A percentile compares a stretch with the other conserved stretches of the same genome.
Evolutionary conservation across 192 early-diverging fungal species (phyloP).

Genomic region (Chytriomyces sp.): DNA sequence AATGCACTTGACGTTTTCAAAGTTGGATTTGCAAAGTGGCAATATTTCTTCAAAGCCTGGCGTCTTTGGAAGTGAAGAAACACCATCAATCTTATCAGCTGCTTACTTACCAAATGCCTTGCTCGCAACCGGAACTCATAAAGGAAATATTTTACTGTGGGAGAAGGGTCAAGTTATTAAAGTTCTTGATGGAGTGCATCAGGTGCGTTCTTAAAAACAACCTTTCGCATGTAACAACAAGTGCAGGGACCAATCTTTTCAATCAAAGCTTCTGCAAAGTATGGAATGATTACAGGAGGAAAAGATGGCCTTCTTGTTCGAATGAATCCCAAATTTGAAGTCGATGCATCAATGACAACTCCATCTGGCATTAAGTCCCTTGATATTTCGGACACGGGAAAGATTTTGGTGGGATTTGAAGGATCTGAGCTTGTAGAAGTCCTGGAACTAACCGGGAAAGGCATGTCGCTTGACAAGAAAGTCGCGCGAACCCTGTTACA

Average conservation of each 20-base stretch:
- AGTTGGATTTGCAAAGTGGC: background rate
- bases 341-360: background rate
- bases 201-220: background rate
- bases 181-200: constrained; percentile 19
- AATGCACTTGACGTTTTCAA: constrained; percentile 30
- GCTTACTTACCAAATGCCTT: constrained; percentile 16
- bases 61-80: constrained; percentile 12
- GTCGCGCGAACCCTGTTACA: background rate
- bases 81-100: constrained; percentile 25
- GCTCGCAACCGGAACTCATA: constrained; percentile 25
- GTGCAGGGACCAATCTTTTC: constrained; percentile 27
- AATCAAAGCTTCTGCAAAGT: background rate
- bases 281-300: constrained; percentile 26
- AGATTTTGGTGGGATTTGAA: constrained; percentile 23
- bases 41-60: constrained; percentile 8
- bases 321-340: constrained; percentile 15
- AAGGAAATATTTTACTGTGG: constrained; percentile 28
- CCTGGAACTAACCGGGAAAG: constrained; percentile 7
- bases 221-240: background rate
- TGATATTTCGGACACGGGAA: background rate
- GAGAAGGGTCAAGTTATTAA: constrained; percentile 21
- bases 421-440: constrained; percentile 18
- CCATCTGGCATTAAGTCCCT: constrained; percentile 14
- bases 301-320: constrained; percentile 18
- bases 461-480: background rate